These are phyloP conservation scores for Yarrowia porcina DNA, from an alignment of 805 yeast species.

Conservation along the genomic window DNA sequence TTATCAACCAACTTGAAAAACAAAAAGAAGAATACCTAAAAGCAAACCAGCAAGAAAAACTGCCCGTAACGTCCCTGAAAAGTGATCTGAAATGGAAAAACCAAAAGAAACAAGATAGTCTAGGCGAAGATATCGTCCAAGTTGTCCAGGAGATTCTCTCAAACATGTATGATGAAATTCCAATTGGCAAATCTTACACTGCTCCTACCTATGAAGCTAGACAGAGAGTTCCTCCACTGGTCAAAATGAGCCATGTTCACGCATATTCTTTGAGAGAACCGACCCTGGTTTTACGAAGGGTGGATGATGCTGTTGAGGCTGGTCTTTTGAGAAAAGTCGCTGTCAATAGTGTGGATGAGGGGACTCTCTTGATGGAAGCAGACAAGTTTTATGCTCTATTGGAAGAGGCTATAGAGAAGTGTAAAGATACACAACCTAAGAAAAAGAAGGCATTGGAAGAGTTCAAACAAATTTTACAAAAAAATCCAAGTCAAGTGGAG, in stretches of 20 bases:
- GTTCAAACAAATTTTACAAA: not conserved
- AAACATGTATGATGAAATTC: slow-evolving; percentile 38
- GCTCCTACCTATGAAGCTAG: slow-evolving; percentile 19
- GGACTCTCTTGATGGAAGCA: not conserved
- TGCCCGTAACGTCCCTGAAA: not conserved
- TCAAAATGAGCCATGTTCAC: slow-evolving; percentile 8
- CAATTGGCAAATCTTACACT: slow-evolving; percentile 30
- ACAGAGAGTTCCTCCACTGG: not conserved
- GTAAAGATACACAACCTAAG: not conserved
- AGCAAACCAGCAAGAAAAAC: slow-evolving; percentile 1
- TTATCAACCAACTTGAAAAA: slow-evolving; percentile 21
- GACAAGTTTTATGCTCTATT: slow-evolving; percentile 30
- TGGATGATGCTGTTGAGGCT: slow-evolving; percentile 13
- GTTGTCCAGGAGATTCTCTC: slow-evolving; percentile 33
- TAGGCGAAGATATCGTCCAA: slow-evolving; percentile 25
- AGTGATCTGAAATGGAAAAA: not conserved
- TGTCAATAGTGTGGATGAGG: slow-evolving; percentile 17
- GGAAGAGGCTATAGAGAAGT: slow-evolving; percentile 29
- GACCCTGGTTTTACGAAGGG: not conserved
- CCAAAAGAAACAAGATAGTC: not conserved
- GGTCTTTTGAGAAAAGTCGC: not conserved
- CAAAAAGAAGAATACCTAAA: not conserved
- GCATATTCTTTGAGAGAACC: slow-evolving; percentile 16
- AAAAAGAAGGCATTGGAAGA: not conserved
- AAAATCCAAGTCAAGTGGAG: slow-evolving; percentile 35